Evolutionary conservation across 257 asterid species (phyloP).

Genomic region (Agastache rugosa): DNA sequence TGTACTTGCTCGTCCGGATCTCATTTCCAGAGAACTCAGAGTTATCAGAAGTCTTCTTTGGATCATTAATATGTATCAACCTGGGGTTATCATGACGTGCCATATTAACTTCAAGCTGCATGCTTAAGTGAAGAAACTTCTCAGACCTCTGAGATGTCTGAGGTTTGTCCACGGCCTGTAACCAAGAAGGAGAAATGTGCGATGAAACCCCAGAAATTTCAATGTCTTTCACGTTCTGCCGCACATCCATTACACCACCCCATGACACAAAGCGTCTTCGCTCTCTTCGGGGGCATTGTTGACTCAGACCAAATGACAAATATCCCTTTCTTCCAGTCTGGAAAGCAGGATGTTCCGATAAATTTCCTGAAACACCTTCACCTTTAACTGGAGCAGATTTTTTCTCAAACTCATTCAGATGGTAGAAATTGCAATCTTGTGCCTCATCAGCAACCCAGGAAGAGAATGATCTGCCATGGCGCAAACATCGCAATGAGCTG

Average conservation of each 20-base stretch:
- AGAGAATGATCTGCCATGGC: conserved; percentile 40
- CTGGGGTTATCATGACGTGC: conserved; percentile 72
- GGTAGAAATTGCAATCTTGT: conserved; percentile 33
- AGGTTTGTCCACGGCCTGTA: conserved; percentile 49
- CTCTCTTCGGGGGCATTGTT: conserved; percentile 57
- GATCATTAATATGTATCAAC: conserved; percentile 82
- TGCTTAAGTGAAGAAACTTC: conserved; percentile 74
- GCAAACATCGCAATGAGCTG: conserved; percentile 45
- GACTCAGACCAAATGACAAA: conserved; percentile 51
- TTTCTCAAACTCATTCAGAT: conserved; percentile 46
- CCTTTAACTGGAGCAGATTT: conserved; percentile 32
- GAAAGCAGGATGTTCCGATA: conserved; percentile 28
- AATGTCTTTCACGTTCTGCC: conserved; percentile 46
- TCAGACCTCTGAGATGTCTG: conserved; percentile 53
- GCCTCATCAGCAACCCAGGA: conserved; percentile 46
- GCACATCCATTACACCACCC: conserved; percentile 88
- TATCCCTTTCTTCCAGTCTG: conserved; percentile 44
- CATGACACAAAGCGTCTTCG: conserved; percentile 76
- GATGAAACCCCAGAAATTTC: conserved; percentile 60
- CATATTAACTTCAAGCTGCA: conserved; percentile 75
- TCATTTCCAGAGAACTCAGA: conserved; percentile 84
- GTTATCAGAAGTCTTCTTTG: conserved; percentile 72
- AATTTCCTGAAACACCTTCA: conserved; percentile 35
- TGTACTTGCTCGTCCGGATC: conserved; percentile 94
- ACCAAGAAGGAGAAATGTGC: conserved; percentile 45